Evolutionary conservation across 345 rosid species (phyloP), one percentile per base, ranked within the genome.

Genomic region (Eucalyptus polybractea): DNA sequence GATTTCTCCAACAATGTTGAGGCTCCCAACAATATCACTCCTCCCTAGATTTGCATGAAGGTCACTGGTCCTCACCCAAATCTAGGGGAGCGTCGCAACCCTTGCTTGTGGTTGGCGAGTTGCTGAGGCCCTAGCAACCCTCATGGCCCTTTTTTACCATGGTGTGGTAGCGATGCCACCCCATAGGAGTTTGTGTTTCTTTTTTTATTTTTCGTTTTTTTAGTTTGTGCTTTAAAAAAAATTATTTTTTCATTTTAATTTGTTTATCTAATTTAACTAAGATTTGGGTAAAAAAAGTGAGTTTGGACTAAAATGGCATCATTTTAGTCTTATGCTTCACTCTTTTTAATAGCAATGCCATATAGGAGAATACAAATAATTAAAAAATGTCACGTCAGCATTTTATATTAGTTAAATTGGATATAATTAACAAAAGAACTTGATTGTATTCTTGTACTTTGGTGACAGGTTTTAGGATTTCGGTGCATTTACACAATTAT

Each of bases 61-160:
- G 7, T 58, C 29, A 5, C n/a, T 1, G 0, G 4, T 25, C n/a
- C 13, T 58, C 65, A 58, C 13, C 6, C 13, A 58, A 58, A 25
- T 58, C 65, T 25, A 25, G 65, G 1, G 0, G 1, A 58, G 14
- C 4, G 1, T 25, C 0, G 4, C 7, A 3, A 58, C 13, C 65
- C 65, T 25, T 25, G 9, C 14, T 24, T 58, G n/a, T 25, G 65
- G 3, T 11, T 58, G 6, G 0, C 4, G 2, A 58, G 65, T 58
- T 0, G 6, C 29, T 25, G 0, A 58, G 29, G 65, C 65, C n/a
- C 14, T 58, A 0, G 62, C 25, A 21, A 56, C 12, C 62, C 62
- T 56, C 13, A 0, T 56, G 62, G 12, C 62, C 62, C 27, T 4
- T 56, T 56, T 2, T 0, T 0, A 22, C 25, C 0, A 56, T 1